Percentiles rank a stretch among this genome's conserved stretches.
These are phyloP conservation scores for Rhazya stricta DNA, from an alignment of 257 asterid genomes.

Conservation along the genomic window DNA sequence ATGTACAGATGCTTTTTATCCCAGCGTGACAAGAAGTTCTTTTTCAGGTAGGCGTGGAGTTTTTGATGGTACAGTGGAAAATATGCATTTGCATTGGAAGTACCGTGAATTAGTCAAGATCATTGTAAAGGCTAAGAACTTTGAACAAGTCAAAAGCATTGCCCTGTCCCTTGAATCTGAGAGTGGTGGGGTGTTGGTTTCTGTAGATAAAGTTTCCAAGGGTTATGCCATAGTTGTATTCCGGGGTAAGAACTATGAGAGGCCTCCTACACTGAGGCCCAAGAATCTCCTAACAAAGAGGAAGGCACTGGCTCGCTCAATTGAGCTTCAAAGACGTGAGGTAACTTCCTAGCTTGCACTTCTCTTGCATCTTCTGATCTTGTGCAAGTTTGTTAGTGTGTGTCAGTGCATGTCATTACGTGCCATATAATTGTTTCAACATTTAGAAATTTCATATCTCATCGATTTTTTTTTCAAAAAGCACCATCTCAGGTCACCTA, in stretches of 20 bases:
- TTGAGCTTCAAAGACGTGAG: constrained; percentile 93
- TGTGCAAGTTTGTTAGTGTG: background rate
- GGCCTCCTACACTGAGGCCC: constrained; percentile 76
- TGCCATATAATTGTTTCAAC: background rate
- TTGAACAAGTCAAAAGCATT: constrained; percentile 68
- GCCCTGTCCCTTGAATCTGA: constrained; percentile 93
- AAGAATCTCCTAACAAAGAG: constrained; percentile 86
- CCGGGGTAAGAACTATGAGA: constrained; percentile 76
- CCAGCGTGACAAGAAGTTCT: constrained; percentile 15
- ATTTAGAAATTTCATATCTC: background rate
- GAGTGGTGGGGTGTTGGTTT: constrained; percentile 91
- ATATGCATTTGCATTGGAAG: constrained; percentile 99
- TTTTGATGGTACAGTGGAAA: constrained; percentile 95
- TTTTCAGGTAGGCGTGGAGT: constrained; percentile 95
- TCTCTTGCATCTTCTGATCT: background rate
- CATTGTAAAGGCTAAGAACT: constrained; percentile 64
- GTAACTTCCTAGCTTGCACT: constrained; percentile 30
- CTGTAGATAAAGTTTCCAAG: constrained; percentile 86
- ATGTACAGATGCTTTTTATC: background rate
- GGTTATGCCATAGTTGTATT: constrained; percentile 87
- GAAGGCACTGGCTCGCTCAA: constrained; percentile 94
- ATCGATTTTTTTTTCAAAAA: background rate
- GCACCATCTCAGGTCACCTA: background rate
- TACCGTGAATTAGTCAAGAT: constrained; percentile 86
- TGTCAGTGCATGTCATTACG: background rate